Evolutionary conservation across 2,329 filamentous ascomycete genomes (phyloP).

Genomic region (Fusarium camptoceras): DNA sequence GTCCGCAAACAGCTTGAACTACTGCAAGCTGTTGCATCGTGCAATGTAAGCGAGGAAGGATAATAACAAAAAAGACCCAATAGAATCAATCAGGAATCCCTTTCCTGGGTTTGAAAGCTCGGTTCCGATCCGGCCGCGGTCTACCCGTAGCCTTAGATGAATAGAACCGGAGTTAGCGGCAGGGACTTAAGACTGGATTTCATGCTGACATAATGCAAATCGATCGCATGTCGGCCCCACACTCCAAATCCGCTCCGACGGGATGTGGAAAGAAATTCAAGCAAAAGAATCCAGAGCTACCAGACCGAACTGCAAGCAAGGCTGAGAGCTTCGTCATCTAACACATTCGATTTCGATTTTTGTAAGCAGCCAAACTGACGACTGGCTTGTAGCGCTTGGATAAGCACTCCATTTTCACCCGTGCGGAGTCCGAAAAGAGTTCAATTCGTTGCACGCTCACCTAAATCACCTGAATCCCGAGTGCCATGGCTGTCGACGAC

Average conservation of each 20-base stretch:
- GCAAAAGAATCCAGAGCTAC: conserved; percentile 1
- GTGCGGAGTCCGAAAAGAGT: conserved; percentile 12
- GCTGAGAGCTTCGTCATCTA: conserved; percentile 31
- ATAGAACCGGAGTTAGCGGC: conserved; percentile 45
- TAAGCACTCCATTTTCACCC: conserved; percentile 12
- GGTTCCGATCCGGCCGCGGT: conserved; percentile 40
- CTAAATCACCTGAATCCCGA: conserved; percentile 20
- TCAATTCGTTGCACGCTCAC: conserved; percentile 18
- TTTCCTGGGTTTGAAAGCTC: conserved; percentile 13
- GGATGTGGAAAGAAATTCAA: conserved; percentile 31
- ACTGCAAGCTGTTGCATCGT: conserved; percentile 23
- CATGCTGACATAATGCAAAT: conserved; percentile 33
- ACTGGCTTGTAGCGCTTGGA: conserved; percentile 12
- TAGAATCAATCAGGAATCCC: conserved; percentile 7
- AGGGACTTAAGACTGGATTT: conserved; percentile 41
- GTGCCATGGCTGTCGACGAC: conserved; percentile 49
- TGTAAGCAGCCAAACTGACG: conserved; percentile 14
- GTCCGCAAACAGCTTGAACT: conserved; percentile 7
- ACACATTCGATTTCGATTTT: conserved; percentile 2
- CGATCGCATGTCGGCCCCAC: conserved; percentile 29
- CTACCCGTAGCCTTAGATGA: too few relatives aligned
- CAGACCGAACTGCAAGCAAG: conserved; percentile 26
- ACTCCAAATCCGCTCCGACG: conserved; percentile 23
- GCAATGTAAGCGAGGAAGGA: conserved; percentile 19
- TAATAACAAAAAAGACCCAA: conserved; percentile 9